Evolutionary conservation across 164 flowering plant genomes (phyloP), one percentile per base, ranked within the genome.

Genomic region (Pachysandra terminalis): DNA sequence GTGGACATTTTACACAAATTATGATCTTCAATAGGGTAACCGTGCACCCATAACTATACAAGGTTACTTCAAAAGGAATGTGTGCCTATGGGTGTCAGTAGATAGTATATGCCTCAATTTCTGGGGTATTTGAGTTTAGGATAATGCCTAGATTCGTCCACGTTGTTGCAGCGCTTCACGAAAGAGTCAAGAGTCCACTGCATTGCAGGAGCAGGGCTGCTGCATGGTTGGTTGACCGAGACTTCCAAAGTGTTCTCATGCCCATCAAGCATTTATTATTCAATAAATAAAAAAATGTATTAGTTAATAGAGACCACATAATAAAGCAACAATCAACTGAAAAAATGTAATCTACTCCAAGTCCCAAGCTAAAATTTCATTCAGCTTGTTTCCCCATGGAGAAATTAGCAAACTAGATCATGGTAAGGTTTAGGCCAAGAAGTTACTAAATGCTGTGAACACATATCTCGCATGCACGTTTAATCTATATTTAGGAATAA

Each of bases 241-340:
- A 91, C 95, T 67, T 87, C 84, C 84, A 94, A 58, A 0, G 83
- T 74, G 52, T 86, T 86, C 73, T 94, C 98, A 49, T 76, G 87
- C 19, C 97, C 98, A 78, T 94, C 98, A 57, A 94, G 91, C 88
- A 94, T 73, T 97, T 90, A 57, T 24, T 19, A 35, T 49, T n/a
- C n/a, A n/a, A 27, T 37, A 63, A 25, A 27, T 59, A 22, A 58
- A 25, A 17, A 49, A 59, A 51, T 9, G 58, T 16, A 45, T 32
- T 19, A 52, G 65, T 32, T 7, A 32, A 32, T 32, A 7, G 37
- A n/a, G 13, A 48, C 24, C 3, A 24, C 1, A 45, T 5, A 10
- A 5, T 15, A 45, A 45, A 10, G 6, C 1, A 15, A 3, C 51
- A 10, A 45, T 7, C 37, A 3, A 32, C 37, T 3, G 37, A 32